phyloP scores from a whole-genome alignment of 202 grass and related monocot species.

The Brachypodium distachyon region DNA sequence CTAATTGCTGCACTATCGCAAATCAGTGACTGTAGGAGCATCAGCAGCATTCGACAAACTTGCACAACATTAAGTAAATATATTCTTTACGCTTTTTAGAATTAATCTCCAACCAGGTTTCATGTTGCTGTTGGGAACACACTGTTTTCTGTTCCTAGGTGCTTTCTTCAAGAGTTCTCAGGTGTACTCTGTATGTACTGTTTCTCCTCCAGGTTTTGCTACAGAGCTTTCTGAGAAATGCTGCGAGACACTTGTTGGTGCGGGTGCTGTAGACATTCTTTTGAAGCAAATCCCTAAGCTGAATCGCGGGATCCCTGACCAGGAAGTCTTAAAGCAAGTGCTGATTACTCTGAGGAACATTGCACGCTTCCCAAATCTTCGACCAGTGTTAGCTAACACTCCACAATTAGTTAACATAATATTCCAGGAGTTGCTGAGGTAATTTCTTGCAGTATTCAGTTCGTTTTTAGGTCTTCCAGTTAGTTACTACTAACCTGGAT shows the following conservation, averaged over 20 bases:
- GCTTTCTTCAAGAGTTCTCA: background rate
- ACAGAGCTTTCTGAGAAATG: conserved; percentile 52
- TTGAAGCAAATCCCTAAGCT: conserved; percentile 36
- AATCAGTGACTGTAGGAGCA: conserved; percentile 33
- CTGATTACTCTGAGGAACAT: conserved; percentile 54
- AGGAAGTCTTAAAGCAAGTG: conserved; percentile 61
- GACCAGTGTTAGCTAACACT: conserved; percentile 14
- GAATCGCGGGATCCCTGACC: conserved; percentile 56
- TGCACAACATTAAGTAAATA: conserved; percentile 60
- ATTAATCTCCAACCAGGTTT: conserved; percentile 1
- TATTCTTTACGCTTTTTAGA: background rate
- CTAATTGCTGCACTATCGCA: conserved; percentile 37
- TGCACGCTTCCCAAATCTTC: conserved; percentile 22
- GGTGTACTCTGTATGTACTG: background rate
- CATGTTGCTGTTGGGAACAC: background rate
- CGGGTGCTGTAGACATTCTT: conserved; percentile 46
- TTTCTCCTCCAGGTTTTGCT: conserved; percentile 35
- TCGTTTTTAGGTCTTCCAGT: background rate
- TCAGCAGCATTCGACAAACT: conserved; percentile 39
- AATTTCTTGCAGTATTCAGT: background rate
- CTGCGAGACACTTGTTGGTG: conserved; percentile 44
- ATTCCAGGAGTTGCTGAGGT: conserved; percentile 60
- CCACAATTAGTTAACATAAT: conserved; percentile 26
- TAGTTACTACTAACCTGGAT: no score
- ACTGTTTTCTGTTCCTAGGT: background rate